Conservation (phyloP, 306 rosid genomes). For the Prunus armeniaca region DNA sequence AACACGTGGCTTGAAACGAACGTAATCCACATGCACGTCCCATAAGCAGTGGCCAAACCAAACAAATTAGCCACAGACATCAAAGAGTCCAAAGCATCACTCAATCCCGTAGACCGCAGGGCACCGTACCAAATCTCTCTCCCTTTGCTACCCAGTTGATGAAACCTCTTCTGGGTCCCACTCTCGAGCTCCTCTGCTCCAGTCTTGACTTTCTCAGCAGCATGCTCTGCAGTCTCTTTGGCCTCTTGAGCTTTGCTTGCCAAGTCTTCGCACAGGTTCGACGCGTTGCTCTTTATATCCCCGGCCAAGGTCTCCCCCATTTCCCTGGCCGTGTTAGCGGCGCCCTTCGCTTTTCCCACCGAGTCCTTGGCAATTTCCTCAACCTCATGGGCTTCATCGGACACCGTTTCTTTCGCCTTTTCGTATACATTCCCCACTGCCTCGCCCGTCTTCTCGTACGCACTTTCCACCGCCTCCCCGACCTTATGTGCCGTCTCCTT, state of each 20-base stretch:
- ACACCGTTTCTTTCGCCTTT: slow-evolving; percentile 1
- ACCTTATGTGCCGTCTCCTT: slow-evolving; percentile 8
- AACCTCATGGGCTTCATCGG: slow-evolving; percentile 8
- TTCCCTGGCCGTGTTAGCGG: slow-evolving; percentile 21
- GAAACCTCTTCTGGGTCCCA: not conserved
- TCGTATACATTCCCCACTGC: not conserved
- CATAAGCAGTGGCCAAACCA: slow-evolving; percentile 63
- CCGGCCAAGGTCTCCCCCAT: slow-evolving; percentile 18
- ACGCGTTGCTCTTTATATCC: slow-evolving; percentile 28
- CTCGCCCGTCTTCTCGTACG: slow-evolving; percentile 20
- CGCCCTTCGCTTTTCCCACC: not conserved
- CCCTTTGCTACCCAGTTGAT: not conserved
- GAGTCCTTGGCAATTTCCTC: not conserved
- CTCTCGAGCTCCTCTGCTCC: slow-evolving; percentile 7
- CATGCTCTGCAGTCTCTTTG: slow-evolving; percentile 12
- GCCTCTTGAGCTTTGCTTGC: not conserved
- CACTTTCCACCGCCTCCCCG: slow-evolving; percentile 16
- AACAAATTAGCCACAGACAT: slow-evolving; percentile 33
- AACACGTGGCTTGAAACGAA: slow-evolving; percentile 64
- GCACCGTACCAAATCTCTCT: not conserved
- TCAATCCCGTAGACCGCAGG: not conserved
- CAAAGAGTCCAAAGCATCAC: not conserved
- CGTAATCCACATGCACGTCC: slow-evolving; percentile 72
- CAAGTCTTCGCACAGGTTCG: not conserved
- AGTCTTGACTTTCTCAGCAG: slow-evolving; percentile 4